phyloP scores from a whole-genome alignment of 2,329 filamentous ascomycete species.

The Didymellaceae sp. region DNA sequence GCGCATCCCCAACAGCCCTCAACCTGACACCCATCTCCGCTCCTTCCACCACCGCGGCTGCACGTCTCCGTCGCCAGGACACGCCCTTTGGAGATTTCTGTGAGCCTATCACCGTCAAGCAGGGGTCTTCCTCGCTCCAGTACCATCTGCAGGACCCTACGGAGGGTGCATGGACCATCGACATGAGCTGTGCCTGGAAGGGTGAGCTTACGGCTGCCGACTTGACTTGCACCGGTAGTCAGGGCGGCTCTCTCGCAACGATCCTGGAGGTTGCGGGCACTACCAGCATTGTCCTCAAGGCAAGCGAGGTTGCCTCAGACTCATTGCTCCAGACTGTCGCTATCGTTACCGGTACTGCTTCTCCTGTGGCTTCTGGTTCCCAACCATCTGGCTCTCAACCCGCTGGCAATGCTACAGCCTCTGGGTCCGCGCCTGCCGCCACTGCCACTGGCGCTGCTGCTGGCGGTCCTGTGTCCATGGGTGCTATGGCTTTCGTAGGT shows the following conservation, averaged over 20 bases:
- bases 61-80: slow-evolving; percentile 27
- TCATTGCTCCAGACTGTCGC: slow-evolving; percentile 14
- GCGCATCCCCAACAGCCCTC: slow-evolving; percentile 1
- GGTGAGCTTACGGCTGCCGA: slow-evolving; percentile 30
- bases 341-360: too few species aligned
- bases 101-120: slow-evolving; percentile 33
- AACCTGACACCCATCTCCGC: slow-evolving; percentile 13
- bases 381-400: slow-evolving; percentile 13
- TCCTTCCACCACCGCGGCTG: slow-evolving; percentile 23
- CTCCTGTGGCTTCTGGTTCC: too few species aligned
- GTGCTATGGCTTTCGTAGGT: slow-evolving; percentile 29
- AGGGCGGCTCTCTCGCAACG: slow-evolving; percentile 19
- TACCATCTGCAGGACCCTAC: slow-evolving; percentile 30
- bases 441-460: slow-evolving; percentile 28
- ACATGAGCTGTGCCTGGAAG: slow-evolving; percentile 32
- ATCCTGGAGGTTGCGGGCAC: not conserved
- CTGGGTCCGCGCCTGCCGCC: slow-evolving; percentile 19
- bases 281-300: slow-evolving; percentile 2
- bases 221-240: slow-evolving; percentile 28
- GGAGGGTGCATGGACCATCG: slow-evolving; percentile 26
- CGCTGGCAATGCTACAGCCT: slow-evolving; percentile 14
- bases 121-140: slow-evolving; percentile 29
- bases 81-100: slow-evolving; percentile 18
- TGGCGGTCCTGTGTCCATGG: slow-evolving; percentile 25
- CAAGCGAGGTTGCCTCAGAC: slow-evolving; percentile 14